Evolutionary conservation across 176 grass and related monocot species (phyloP).

Genomic region (Sorghum bicolor): DNA sequence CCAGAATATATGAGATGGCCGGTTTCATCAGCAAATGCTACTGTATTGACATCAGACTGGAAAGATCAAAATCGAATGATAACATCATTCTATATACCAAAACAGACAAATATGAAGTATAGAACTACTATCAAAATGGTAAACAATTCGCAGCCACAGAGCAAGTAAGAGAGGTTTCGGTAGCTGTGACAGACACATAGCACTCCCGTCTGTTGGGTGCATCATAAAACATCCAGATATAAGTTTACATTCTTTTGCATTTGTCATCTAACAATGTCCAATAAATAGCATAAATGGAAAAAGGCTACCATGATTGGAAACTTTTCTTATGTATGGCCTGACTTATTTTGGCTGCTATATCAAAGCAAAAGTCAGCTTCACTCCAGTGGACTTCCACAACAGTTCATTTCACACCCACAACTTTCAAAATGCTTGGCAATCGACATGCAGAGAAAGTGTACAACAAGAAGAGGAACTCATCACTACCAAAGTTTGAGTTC

Average conservation of each 20-base stretch:
- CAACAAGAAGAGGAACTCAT: background rate
- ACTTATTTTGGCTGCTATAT: background rate
- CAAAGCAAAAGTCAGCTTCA: background rate
- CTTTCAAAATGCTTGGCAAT: background rate
- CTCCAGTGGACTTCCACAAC: background rate
- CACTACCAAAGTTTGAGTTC: background rate
- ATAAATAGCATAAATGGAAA: background rate
- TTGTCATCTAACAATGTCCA: background rate
- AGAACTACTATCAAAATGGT: conserved; percentile 7
- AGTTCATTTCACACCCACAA: background rate
- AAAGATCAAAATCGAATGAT: conserved; percentile 7
- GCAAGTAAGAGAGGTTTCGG: background rate
- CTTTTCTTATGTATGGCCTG: background rate
- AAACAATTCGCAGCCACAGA: background rate
- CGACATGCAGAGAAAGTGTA: background rate
- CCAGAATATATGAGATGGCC: conserved; percentile 85
- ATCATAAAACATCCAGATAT: background rate
- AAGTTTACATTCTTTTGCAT: background rate
- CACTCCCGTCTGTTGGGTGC: background rate
- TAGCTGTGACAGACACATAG: background rate
- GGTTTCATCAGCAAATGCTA: conserved; percentile 74
- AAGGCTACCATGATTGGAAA: background rate
- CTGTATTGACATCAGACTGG: conserved; percentile 89
- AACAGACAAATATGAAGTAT: background rate
- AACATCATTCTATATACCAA: background rate